Conservation (phyloP, 1,284 basidiomycete species). For the Cryptococcus sp. region DNA sequence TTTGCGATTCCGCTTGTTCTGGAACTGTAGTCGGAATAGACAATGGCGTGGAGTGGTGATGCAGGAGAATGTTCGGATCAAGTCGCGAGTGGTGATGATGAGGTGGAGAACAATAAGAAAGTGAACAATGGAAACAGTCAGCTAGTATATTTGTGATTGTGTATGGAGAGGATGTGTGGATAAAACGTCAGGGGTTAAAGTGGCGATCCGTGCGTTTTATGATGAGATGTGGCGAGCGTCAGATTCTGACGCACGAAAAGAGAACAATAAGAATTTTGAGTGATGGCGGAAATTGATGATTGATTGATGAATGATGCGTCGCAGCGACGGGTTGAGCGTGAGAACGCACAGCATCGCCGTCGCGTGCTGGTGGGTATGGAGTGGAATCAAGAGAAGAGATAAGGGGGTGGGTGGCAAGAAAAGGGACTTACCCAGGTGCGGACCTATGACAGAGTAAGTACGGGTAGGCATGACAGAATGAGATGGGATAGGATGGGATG, state of each 20-base stretch:
- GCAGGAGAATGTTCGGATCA: background rate
- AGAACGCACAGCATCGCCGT: too few relatives aligned
- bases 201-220: background rate
- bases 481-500: background rate
- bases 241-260: background rate
- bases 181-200: background rate
- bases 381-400: background rate
- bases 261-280: background rate
- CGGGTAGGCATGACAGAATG: slow-evolving; percentile 1
- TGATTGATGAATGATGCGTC: background rate
- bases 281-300: background rate
- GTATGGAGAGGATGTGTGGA: background rate
- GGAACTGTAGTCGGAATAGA: slow-evolving; percentile 12
- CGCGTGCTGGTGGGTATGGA: background rate
- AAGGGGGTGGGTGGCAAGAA: background rate
- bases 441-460: slow-evolving; percentile 21
- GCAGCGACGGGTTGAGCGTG: background rate
- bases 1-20: slow-evolving; percentile 19
- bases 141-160: background rate
- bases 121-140: background rate
- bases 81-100: background rate
- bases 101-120: background rate
- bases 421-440: slow-evolving; percentile 41
- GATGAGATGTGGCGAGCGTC: background rate
- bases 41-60: background rate